phyloP scores from a whole-genome alignment of 2,329 filamentous ascomycete species.

The Xylariaceae sp. region DNA sequence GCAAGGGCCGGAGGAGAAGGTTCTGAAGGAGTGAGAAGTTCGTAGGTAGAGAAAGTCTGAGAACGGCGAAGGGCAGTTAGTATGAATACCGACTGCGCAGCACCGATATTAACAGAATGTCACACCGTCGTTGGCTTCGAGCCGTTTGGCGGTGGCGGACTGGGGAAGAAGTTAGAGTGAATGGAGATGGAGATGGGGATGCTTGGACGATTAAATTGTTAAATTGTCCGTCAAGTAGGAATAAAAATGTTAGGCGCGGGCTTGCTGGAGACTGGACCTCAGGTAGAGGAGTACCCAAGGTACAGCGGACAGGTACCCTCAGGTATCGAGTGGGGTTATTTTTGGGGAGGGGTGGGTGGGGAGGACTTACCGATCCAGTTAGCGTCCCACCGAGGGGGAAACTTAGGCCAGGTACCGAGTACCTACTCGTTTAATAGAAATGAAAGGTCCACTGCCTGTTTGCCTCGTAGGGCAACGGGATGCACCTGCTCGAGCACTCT shows the following conservation, averaged over 20 bases:
- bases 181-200: constrained; percentile 22
- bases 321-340: not conserved
- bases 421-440: not conserved
- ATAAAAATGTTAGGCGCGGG: not conserved
- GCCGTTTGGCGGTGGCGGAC: constrained; percentile 16
- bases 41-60: constrained; percentile 1
- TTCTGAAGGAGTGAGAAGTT: not conserved
- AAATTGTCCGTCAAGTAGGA: not conserved
- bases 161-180: constrained; percentile 5
- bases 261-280: too few species aligned
- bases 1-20: constrained; percentile 8
- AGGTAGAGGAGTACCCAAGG: not conserved
- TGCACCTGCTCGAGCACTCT: too few species aligned
- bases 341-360: not conserved
- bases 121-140: constrained; percentile 10
- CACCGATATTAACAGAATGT: constrained; percentile 6
- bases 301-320: not conserved
- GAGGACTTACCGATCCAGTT: not conserved
- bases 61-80: constrained; percentile 3
- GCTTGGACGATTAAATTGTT: constrained; percentile 18
- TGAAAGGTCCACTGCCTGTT: too few species aligned
- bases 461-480: too few species aligned
- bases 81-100: constrained; percentile 2
- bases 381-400: not conserved
- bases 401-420: not conserved